phyloP scores from a whole-genome alignment of 2,329 filamentous ascomycete genomes.

The Chrysosporium queenslandicum region DNA sequence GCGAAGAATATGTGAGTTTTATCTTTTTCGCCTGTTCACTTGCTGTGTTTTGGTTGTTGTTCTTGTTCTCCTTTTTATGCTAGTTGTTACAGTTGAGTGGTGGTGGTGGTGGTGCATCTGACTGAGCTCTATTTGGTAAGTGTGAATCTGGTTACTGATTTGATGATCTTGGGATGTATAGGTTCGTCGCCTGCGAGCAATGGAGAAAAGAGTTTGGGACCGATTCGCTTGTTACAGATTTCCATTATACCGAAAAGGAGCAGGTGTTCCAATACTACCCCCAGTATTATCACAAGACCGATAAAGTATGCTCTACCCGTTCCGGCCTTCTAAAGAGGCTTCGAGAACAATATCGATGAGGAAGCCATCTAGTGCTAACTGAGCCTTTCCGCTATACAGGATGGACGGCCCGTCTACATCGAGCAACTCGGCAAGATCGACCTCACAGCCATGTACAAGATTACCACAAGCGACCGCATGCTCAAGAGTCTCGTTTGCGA shows the following conservation, averaged over 20 bases:
- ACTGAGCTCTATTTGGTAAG: not conserved
- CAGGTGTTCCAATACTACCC: conserved; percentile 86
- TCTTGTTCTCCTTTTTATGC: not conserved
- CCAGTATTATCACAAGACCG: conserved; percentile 91
- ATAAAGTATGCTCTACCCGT: conserved; percentile 37
- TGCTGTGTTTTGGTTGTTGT: not conserved
- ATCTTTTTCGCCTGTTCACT: conserved; percentile 3
- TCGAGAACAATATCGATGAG: too few species aligned
- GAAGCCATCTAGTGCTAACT: not conserved
- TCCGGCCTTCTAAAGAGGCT: not conserved
- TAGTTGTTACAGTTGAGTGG: not conserved
- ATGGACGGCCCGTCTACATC: conserved; percentile 94
- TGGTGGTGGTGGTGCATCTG: not conserved
- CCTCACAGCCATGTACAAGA: conserved; percentile 79
- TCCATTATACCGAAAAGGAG: conserved; percentile 78
- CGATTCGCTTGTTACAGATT: conserved; percentile 67
- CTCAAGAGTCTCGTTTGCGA: conserved; percentile 90
- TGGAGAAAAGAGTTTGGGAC: conserved; percentile 84
- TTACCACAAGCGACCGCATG: conserved; percentile 89
- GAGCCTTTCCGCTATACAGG: conserved; percentile 43
- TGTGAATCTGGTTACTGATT: not conserved
- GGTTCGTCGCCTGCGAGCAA: conserved; percentile 82
- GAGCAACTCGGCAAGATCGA: conserved; percentile 93
- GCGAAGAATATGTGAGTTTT: conserved; percentile 74
- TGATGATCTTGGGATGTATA: conserved; percentile 30